Evolutionary conservation across 345 rosid genomes (phyloP), one percentile per base, ranked within the genome.

Genomic region (Salix purpurea): DNA sequence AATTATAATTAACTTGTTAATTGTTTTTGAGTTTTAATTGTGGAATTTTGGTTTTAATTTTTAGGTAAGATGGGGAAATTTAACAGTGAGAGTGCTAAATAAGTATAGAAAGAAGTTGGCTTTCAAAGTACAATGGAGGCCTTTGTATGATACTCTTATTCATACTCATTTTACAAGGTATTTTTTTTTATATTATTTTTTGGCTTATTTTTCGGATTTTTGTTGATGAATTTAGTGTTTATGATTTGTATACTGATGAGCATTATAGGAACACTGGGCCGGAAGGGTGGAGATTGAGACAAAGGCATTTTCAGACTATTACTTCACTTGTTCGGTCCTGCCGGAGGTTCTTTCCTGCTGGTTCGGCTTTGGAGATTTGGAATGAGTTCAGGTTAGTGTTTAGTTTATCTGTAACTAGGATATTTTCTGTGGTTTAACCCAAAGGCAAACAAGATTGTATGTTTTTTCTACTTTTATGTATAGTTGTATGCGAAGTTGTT

Each of bases 21-120:
- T 58, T 76, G 67, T 68, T 24, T 67, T 15, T 72, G 30, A 76
- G 81, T 78, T 54, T 48, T 56, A 72, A 1, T 58, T 66, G 67
- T 76, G 80, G 61, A 28, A 30, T 30, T 76, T 50, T 70, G 40
- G 32, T 79, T 75, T 46, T 58, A 74, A 78, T 82, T 71, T 72
- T 84, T 81, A 96, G 99, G 96, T 93, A 86, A 89, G 99, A 86
- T 96, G 99, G 99, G 96, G 99, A 82, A 87, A 85, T 84, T 69
- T 90, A 72, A 82, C 92, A 86, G 92, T 90, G 79, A 90, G 90
- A 83, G 62, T 96, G 79, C 89, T 93, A 73, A 93, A 92, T 78
- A 91, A 88, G 84, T 91, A 88, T 65, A 89, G 90, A 48, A 91
- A 88, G 88, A 91, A 89, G 87, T 78, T 96, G 87, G 77, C 88